Percentiles rank a stretch among this genome's conserved stretches.
These are phyloP conservation scores for Ascochyta viciae-villosae DNA, from an alignment of 2,329 filamentous ascomycete genomes.

Conservation along the genomic window DNA sequence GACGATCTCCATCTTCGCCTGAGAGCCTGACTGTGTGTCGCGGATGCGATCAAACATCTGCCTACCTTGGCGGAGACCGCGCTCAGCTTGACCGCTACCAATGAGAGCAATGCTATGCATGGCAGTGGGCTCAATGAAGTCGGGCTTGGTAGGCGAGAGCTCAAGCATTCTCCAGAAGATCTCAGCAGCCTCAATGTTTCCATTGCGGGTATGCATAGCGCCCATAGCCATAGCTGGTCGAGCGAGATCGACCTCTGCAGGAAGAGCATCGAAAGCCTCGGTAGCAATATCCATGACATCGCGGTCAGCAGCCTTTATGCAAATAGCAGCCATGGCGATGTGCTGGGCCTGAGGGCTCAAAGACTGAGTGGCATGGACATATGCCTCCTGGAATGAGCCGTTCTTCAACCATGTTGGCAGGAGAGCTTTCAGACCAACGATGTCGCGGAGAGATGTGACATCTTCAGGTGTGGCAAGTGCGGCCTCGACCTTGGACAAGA, in stretches of 20 bases:
- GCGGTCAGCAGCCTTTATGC: constrained; percentile 79
- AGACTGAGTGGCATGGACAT: constrained; percentile 71
- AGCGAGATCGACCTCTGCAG: constrained; percentile 53
- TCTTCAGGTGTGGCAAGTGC: constrained; percentile 59
- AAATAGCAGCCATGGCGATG: constrained; percentile 74
- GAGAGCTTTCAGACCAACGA: constrained; percentile 75
- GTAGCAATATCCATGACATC: constrained; percentile 73
- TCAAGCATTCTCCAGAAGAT: constrained; percentile 80
- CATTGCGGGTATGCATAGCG: constrained; percentile 83
- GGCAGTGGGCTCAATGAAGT: constrained; percentile 83
- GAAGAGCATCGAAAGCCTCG: constrained; percentile 59
- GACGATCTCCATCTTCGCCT: constrained; percentile 62
- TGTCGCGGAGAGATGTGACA: constrained; percentile 70
- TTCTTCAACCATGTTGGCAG: constrained; percentile 77
- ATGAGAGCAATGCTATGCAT: constrained; percentile 93
- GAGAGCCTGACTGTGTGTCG: constrained; percentile 60
- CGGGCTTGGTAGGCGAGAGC: constrained; percentile 65
- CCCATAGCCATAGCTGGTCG: constrained; percentile 79
- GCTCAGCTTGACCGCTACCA: constrained; percentile 81
- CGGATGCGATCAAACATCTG: constrained; percentile 88
- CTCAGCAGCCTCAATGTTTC: constrained; percentile 77
- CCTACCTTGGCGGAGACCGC: constrained; percentile 79
- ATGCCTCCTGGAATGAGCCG: constrained; percentile 74
- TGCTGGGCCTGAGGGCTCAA: constrained; percentile 66
- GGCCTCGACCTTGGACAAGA: constrained; percentile 79